Evolutionary conservation across 805 yeast genomes (phyloP).

Genomic region (Schizosaccharomyces japonicus): DNA sequence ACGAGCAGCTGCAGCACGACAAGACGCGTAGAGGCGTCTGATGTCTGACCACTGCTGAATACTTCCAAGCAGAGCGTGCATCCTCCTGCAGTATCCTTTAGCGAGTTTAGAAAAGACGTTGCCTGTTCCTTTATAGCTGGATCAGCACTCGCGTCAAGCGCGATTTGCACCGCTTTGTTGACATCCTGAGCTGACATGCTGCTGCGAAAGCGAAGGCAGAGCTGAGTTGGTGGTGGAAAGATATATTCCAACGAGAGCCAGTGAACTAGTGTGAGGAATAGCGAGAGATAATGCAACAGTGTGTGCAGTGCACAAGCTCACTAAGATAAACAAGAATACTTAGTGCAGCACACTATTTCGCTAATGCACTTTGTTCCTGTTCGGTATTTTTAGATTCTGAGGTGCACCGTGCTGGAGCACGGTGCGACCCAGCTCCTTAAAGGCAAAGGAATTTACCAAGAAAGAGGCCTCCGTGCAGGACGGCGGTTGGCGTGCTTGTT

Average conservation of each 20-base stretch:
- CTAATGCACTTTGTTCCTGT: too few species aligned
- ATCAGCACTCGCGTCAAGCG: conserved; percentile 47
- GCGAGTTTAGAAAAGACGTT: conserved; percentile 21
- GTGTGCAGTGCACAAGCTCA: too few species aligned
- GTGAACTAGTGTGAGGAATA: too few species aligned
- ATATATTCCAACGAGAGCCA: too few species aligned
- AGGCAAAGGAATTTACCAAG: too few species aligned
- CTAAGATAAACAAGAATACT: too few species aligned
- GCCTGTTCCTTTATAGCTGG: conserved; percentile 18
- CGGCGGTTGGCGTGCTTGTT: not conserved
- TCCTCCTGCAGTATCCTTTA: conserved; percentile 23
- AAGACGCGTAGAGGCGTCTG: not conserved
- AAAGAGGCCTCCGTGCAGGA: too few species aligned
- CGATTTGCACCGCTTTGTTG: conserved; percentile 70
- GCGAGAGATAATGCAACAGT: too few species aligned
- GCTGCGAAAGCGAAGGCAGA: not conserved
- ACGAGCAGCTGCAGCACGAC: not conserved
- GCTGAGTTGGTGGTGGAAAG: not conserved
- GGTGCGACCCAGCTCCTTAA: too few species aligned
- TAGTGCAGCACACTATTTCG: too few species aligned
- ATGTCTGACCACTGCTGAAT: conserved; percentile 16
- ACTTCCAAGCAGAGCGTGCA: conserved; percentile 25
- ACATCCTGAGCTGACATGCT: conserved; percentile 27
- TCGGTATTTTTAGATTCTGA: too few species aligned
- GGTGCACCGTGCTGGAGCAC: too few species aligned